These are phyloP conservation scores for Vittaforma corneae DNA, from an alignment of 371 early-diverging fungal genomes.

Conservation along the genomic window DNA sequence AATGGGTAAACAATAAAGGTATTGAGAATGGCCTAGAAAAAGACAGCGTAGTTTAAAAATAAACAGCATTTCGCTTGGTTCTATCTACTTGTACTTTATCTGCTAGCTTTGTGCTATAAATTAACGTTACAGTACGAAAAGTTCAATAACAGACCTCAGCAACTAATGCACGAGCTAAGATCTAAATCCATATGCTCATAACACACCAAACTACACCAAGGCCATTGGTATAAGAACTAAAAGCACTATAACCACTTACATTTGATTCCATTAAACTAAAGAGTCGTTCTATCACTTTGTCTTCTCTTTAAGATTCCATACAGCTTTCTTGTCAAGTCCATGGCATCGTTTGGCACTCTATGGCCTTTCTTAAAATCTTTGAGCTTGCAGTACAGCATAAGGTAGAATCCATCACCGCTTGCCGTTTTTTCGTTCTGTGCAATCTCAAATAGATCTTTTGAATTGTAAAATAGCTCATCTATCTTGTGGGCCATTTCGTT, in stretches of 20 bases:
- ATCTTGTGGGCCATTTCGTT: not conserved
- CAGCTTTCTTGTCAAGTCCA: not conserved
- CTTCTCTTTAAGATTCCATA: not conserved
- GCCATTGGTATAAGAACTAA: no score
- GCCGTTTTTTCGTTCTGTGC: not conserved
- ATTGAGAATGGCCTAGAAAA: not conserved
- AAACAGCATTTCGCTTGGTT: not conserved
- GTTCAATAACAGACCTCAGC: no score
- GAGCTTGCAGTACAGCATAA: conserved; percentile 7
- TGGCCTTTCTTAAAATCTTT: not conserved
- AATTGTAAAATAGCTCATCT: not conserved
- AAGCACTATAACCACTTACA: not conserved
- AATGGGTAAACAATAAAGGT: not conserved
- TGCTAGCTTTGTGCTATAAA: no score
- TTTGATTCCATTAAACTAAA: not conserved
- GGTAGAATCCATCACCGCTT: not conserved
- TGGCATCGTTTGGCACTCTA: not conserved
- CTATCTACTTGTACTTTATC: no score
- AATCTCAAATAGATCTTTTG: conserved; percentile 4
- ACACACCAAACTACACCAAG: no score
- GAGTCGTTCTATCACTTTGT: not conserved
- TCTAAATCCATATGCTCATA: no score
- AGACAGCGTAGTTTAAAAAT: not conserved
- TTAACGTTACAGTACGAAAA: no score
- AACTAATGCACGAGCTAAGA: no score